phyloP scores from a whole-genome alignment of 2,329 filamentous ascomycete species.

The Cercospora sp. region DNA sequence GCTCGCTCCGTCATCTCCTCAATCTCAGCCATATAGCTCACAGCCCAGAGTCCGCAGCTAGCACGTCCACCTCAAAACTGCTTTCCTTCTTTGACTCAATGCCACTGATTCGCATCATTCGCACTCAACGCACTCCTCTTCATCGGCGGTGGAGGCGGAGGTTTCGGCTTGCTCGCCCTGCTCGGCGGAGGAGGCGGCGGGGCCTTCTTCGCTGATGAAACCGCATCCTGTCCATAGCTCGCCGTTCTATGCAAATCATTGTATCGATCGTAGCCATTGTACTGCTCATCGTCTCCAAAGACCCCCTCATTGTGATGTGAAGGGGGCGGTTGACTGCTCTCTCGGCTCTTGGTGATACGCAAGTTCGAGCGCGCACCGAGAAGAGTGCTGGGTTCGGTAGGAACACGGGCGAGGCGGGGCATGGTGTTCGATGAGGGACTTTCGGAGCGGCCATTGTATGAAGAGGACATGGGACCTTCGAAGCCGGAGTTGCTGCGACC shows the following conservation, averaged over 20 bases:
- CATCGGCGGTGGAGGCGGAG: slow-evolving; percentile 62
- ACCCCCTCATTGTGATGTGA: slow-evolving; percentile 40
- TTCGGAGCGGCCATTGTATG: slow-evolving; percentile 43
- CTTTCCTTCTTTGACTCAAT: not conserved
- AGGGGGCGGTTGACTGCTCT: slow-evolving; percentile 14
- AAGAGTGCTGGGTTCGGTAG: slow-evolving; percentile 57
- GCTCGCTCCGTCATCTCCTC: too few relatives aligned
- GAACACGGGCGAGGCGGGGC: slow-evolving; percentile 53
- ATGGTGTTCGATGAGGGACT: slow-evolving; percentile 50
- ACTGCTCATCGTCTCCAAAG: slow-evolving; percentile 53
- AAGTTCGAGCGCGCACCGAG: slow-evolving; percentile 52
- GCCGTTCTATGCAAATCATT: slow-evolving; percentile 8
- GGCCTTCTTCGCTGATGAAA: slow-evolving; percentile 55
- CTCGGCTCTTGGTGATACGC: slow-evolving; percentile 42
- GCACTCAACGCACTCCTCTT: slow-evolving; percentile 57
- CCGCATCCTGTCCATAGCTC: slow-evolving; percentile 25
- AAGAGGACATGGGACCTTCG: slow-evolving; percentile 51
- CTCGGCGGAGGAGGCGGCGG: slow-evolving; percentile 61
- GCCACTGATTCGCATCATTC: slow-evolving; percentile 38
- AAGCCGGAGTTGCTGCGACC: slow-evolving; percentile 51
- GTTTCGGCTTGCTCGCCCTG: slow-evolving; percentile 61
- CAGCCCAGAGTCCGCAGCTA: too few relatives aligned
- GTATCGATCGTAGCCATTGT: slow-evolving; percentile 1
- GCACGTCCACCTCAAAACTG: not conserved
- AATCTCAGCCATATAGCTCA: not conserved